Evolutionary conservation across 208 protist species (phyloP).

Genomic region (Acanthamoeba comandoni): DNA sequence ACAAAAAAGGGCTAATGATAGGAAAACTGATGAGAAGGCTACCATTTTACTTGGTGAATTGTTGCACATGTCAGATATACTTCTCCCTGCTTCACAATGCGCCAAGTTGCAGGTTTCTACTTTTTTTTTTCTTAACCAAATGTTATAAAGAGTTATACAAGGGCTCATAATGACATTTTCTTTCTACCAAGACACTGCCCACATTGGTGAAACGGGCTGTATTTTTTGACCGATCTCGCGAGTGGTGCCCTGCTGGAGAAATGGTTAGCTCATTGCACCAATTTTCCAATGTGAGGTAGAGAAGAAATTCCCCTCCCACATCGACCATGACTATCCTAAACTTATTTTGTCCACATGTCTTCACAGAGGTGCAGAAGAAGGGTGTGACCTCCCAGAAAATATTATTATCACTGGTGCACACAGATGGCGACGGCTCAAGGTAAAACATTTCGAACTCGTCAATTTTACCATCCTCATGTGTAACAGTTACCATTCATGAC

Average conservation of each 20-base stretch:
- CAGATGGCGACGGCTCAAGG: slow-evolving; percentile 25
- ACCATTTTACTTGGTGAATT: slow-evolving; percentile 78
- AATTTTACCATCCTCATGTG: background rate
- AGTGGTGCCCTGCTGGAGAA: slow-evolving; percentile 31
- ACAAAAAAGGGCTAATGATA: background rate
- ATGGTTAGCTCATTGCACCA: slow-evolving; percentile 69
- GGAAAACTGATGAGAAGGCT: slow-evolving; percentile 66
- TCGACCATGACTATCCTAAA: background rate
- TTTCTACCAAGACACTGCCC: background rate
- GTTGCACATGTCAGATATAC: slow-evolving; percentile 77
- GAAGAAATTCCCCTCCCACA: background rate
- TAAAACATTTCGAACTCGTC: background rate
- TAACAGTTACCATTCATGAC: background rate
- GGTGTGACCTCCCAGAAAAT: no score
- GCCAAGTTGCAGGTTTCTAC: slow-evolving; percentile 47
- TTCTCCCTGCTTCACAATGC: slow-evolving; percentile 81
- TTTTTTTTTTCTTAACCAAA: no score
- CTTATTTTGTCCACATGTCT: background rate
- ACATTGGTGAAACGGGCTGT: slow-evolving; percentile 45
- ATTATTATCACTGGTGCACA: background rate
- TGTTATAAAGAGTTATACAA: no score
- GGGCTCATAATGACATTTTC: no score
- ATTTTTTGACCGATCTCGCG: slow-evolving; percentile 23
- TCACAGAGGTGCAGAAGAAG: no score
- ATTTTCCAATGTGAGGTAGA: slow-evolving; percentile 34